A percentile compares a stretch with the other conserved stretches of the same genome.
These are phyloP conservation scores for Yamagishiella unicocca DNA, from an alignment of 139 green algal genomes.

Conservation along the genomic window DNA sequence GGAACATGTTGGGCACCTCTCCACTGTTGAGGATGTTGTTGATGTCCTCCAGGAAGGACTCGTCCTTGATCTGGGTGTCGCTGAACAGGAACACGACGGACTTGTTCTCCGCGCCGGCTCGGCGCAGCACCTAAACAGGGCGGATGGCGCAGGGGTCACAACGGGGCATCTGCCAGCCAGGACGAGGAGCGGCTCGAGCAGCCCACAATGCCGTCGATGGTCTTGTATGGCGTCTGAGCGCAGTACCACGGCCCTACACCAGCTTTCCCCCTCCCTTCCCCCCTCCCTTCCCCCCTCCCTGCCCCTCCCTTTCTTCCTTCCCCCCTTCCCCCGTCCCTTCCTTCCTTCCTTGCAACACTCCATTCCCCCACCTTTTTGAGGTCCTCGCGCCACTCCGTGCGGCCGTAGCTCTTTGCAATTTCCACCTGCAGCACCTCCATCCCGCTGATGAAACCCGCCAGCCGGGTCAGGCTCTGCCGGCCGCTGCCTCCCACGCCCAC, in stretches of 20 bases:
- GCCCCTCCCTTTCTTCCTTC: no score
- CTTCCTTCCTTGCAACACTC: no score
- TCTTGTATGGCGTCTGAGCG: no score
- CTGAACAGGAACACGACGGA: conserved; percentile 77
- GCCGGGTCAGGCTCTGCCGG: conserved; percentile 75
- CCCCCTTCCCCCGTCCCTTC: no score
- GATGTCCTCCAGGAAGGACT: conserved; percentile 88
- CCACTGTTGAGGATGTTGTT: conserved; percentile 88
- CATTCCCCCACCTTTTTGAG: conserved; percentile 63
- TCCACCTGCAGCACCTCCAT: conserved; percentile 81
- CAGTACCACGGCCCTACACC: no score
- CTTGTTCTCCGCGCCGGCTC: conserved; percentile 68
- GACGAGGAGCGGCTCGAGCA: no score
- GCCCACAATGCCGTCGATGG: no score
- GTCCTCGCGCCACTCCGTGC: conserved; percentile 81
- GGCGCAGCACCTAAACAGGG: conserved; percentile 58
- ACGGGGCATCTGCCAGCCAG: no score
- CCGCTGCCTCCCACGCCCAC: conserved; percentile 84
- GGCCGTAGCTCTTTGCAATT: conserved; percentile 83
- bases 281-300: no score
- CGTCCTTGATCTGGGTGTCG: conserved; percentile 85
- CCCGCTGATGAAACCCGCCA: conserved; percentile 79
- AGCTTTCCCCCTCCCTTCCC: no score
- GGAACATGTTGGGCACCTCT: conserved; percentile 88
- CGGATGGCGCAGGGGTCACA: no score